Evolutionary conservation across 192 early-diverging fungal species (phyloP).

Genomic region (Spizellomyces sp.): DNA sequence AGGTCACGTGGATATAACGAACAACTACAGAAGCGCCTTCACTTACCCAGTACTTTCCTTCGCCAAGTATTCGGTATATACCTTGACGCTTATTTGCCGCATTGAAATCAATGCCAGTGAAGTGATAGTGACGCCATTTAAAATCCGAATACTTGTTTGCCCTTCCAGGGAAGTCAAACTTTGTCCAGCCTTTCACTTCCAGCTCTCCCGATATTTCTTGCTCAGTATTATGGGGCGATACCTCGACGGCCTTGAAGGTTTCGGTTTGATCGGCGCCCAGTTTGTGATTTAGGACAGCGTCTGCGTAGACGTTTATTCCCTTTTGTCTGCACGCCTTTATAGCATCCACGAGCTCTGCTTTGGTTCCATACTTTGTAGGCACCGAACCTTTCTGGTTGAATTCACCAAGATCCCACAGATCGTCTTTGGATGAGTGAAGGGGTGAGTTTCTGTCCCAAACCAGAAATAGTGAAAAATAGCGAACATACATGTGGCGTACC

Average conservation of each 20-base stretch:
- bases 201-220: conserved; percentile 42
- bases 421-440: conserved; percentile 19
- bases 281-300: conserved; percentile 52
- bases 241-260: conserved; percentile 44
- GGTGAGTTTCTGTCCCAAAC: neutral
- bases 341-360: conserved; percentile 41
- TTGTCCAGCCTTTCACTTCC: conserved; percentile 45
- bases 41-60: conserved; percentile 47
- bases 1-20: neutral
- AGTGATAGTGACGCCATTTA: conserved; percentile 44
- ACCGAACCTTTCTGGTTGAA: conserved; percentile 52
- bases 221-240: conserved; percentile 39
- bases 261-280: conserved; percentile 46
- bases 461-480: neutral
- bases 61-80: conserved; percentile 47
- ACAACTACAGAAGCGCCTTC: neutral
- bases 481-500: conserved; percentile 37
- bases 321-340: conserved; percentile 39
- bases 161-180: conserved; percentile 44
- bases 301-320: conserved; percentile 45
- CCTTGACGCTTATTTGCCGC: conserved; percentile 41
- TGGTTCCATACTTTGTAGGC: conserved; percentile 54
- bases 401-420: conserved; percentile 55
- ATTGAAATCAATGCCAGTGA: conserved; percentile 49
- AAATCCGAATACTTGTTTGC: conserved; percentile 45